Evolutionary conservation across 1,284 basidiomycete species (phyloP).

Genomic region (Takashimella tepidaria): DNA sequence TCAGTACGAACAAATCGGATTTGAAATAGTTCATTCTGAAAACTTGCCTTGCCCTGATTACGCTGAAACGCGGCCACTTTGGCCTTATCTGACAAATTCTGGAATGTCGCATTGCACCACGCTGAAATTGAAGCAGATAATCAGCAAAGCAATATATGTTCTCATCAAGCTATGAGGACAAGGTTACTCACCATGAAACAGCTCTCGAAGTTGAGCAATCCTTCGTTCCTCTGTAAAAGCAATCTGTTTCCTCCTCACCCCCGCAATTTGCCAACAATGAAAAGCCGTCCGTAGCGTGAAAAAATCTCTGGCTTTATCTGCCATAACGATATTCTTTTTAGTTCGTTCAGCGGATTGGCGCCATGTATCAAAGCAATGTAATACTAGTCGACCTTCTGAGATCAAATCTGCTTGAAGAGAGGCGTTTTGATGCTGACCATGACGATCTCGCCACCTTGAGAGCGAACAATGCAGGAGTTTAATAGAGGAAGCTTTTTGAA

Average conservation of each 20-base stretch:
- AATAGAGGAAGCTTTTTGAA: not conserved
- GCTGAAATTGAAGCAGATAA: slow-evolving; percentile 3
- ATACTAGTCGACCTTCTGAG: slow-evolving; percentile 14
- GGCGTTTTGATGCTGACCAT: slow-evolving; percentile 16
- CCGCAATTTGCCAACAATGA: slow-evolving; percentile 23
- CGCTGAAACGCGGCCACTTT: slow-evolving; percentile 13
- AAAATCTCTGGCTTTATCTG: slow-evolving; percentile 38
- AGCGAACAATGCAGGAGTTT: slow-evolving; percentile 12
- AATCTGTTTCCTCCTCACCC: slow-evolving; percentile 13
- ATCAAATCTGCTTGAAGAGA: slow-evolving; percentile 26
- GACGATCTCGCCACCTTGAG: slow-evolving; percentile 27
- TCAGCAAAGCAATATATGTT: too few species aligned
- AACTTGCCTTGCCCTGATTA: slow-evolving; percentile 16
- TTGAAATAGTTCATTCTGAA: too few species aligned
- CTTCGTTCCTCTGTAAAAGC: slow-evolving; percentile 16
- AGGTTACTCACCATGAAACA: slow-evolving; percentile 23
- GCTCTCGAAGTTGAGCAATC: slow-evolving; percentile 8
- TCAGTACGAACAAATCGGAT: not conserved
- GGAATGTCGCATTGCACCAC: slow-evolving; percentile 11
- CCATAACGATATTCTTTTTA: slow-evolving; percentile 17
- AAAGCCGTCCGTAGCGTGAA: slow-evolving; percentile 29
- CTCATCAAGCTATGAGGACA: too few species aligned
- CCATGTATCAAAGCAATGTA: slow-evolving; percentile 23
- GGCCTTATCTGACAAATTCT: slow-evolving; percentile 10
- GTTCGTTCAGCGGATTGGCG: slow-evolving; percentile 11